Evolutionary conservation across 257 asterid genomes (phyloP), one percentile per base, ranked within the genome.

Genomic region (Anisodus tanguticus): DNA sequence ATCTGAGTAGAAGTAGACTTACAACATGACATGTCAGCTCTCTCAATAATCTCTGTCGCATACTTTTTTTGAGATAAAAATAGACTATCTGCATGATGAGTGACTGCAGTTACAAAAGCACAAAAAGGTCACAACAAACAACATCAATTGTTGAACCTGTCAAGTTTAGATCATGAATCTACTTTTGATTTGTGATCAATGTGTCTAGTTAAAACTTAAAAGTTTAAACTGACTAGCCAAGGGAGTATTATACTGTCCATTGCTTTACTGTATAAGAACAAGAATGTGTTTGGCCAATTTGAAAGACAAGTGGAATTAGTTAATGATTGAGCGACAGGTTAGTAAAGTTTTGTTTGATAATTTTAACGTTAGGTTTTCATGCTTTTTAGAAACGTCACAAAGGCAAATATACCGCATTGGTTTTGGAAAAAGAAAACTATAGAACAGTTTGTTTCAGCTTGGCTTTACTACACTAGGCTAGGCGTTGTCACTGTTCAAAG

Each of bases 371-470:
- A 41, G 26, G 51, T 11, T 68, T 68, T 39, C 51, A 68, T 68
- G 77, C 31, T 43, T 70, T 70, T 43, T 4, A n/a, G 79, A n/a
- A 70, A 70, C 57, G 55, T 43, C 79, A 70, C 35, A 69, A 17
- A 17, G 26, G 54, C 54, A 69, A 41, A 15, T 70, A 70, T 17
- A 15, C 3, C 15, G 37, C 85, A 62, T 17, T 70, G 57, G 16
- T 70, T 70, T 43, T 70, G 79, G 16, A 15, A 70, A 70, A 43
- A 4, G 9, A 17, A 5, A 17, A 8, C 12, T 67, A 16, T 1
- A 7, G 57, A 70, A 70, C 79, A 41, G 79, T 43, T 17, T 70
- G 57, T 70, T 70, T 70, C 37, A 70, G 79, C 17, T 70, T 70
- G 57, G 57, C 37, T 70, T 17, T 43, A 70, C 37, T 70, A 70